Base-by-base conservation (phyloP, 2,329 filamentous ascomycete species). In the Neofusicoccum parvum region DNA sequence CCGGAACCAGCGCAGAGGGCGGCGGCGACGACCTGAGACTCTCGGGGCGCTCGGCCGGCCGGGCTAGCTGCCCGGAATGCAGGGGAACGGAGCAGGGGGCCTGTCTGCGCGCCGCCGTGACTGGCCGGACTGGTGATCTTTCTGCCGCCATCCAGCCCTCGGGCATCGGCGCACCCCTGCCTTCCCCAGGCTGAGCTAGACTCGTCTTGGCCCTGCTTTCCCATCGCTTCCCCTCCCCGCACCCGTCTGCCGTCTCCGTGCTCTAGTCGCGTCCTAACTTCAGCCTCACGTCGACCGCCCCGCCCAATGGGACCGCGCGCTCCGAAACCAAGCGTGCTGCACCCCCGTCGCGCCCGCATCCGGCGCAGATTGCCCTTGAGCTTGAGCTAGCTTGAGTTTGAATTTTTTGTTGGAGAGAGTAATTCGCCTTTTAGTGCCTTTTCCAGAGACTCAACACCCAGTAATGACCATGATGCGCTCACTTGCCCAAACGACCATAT, bases 131-230 rank as follows among this genome's bases (percentile, higher is more conserved):
- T 15, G 27, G 27, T 7, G 5, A 32, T 32, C 37, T 39, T 11
- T 7, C 11, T 11, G 37, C 6, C 37, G 14, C 37, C 37, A 11
- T 11, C 14, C 37, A 11, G 7, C 37, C 10, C 9, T 39, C 3
- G n/a, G n/a, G 36, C 9, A 46, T 46, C 43, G 1, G 46, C 46
- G 15, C 15, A 45, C 32, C 53, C 54, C 54, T 58, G 54, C 27
- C 54, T 58, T 58, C 39, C 53, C 53, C 54, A 34, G 39, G 3
- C 39, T 10, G 39, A 23, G 39, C 54, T 58, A 58, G 54, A 45
- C 54, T 23, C 39, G 12, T 58, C 54, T 45, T 23, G 54, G 41
- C 9, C 6, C 20, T 32, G 27, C 20, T 23, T 34, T 1, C 27
- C 27, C 17, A 32, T 41, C 53, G 27, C 23, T 43, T 7, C 5